These are phyloP conservation scores for Chlamydomonas incerta DNA, from an alignment of 139 green algal genomes.

Conservation along the genomic window DNA sequence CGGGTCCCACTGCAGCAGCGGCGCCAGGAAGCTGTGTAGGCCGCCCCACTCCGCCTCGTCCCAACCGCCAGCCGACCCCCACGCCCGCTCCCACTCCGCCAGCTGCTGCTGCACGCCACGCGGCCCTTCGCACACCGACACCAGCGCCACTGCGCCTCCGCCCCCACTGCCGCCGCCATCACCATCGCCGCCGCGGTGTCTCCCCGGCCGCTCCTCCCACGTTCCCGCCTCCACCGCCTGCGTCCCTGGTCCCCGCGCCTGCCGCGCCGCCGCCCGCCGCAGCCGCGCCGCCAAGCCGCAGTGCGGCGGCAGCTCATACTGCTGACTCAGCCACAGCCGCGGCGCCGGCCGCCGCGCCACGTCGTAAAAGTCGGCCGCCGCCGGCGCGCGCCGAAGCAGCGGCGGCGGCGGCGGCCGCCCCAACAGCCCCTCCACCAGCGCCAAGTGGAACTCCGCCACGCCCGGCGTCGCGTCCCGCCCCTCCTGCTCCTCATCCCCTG, in stretches of 20 bases:
- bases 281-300: neutral
- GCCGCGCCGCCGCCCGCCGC: too few relatives aligned
- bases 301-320: neutral
- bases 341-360: neutral
- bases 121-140: neutral
- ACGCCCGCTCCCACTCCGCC: neutral
- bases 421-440: constrained; percentile 14
- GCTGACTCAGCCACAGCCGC: constrained; percentile 11
- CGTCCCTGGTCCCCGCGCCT: too few relatives aligned
- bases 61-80: neutral
- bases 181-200: too few relatives aligned
- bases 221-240: too few relatives aligned
- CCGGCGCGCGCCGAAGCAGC: constrained; percentile 10
- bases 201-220: too few relatives aligned
- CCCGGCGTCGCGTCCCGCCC: neutral
- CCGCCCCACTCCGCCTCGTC: constrained; percentile 30
- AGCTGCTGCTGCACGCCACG: neutral
- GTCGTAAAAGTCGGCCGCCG: neutral
- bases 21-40: constrained; percentile 71
- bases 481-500: neutral
- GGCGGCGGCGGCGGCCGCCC: neutral
- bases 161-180: too few relatives aligned
- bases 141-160: neutral
- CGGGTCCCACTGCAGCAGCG: constrained; percentile 74
- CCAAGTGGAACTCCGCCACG: constrained; percentile 8